Percentiles rank a stretch among this genome's conserved stretches.
Conservation (phyloP, 768 basidiomycete species). For the Russula ochroleuca region DNA sequence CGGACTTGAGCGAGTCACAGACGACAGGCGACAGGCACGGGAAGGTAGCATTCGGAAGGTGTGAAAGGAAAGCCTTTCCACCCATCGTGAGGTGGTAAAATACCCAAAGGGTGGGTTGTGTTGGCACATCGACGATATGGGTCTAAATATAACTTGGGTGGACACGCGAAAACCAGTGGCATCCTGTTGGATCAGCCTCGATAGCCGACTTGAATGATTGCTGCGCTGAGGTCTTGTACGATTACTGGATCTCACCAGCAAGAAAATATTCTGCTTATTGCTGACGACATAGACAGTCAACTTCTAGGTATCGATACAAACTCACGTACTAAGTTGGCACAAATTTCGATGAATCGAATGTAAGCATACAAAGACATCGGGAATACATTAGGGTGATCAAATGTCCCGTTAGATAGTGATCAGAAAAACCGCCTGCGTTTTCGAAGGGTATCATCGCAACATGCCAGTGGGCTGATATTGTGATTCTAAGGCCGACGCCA, state of each 20-base stretch:
- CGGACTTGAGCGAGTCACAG: no score
- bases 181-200: no score
- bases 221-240: no score
- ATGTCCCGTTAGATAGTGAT: neutral
- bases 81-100: no score
- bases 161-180: no score
- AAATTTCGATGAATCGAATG: neutral
- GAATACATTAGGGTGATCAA: neutral
- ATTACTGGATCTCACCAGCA: neutral
- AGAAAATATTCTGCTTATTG: neutral
- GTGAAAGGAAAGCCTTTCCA: no score
- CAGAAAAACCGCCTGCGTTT: neutral
- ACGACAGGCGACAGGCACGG: no score
- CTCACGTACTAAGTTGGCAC: neutral
- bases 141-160: no score
- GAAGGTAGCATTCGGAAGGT: no score
- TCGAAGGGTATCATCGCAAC: slow-evolving; percentile 3
- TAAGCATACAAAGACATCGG: neutral
- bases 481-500: neutral
- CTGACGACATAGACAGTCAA: neutral
- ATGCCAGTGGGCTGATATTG: neutral
- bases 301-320: neutral
- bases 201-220: no score
- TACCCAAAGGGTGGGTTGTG: no score
- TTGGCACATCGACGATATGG: no score